Conservation (phyloP, 73 alveolate species). For the Uronychia binucleata region DNA sequence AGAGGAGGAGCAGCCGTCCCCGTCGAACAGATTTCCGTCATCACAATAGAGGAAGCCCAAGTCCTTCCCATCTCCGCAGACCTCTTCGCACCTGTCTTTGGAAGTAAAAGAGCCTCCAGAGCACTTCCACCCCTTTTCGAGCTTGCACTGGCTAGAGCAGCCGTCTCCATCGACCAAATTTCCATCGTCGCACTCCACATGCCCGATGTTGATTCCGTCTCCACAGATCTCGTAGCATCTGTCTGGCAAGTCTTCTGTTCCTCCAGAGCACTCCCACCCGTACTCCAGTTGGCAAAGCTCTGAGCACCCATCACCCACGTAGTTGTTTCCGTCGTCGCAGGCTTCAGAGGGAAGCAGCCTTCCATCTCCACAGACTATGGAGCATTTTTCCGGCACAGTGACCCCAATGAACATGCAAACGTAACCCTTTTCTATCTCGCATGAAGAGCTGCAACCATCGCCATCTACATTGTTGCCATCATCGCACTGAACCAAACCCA, state of each 20-base stretch:
- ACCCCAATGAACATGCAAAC: constrained; percentile 25
- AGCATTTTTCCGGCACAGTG: constrained; percentile 19
- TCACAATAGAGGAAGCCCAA: constrained; percentile 49
- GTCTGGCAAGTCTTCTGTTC: constrained; percentile 33
- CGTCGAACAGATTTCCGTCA: constrained; percentile 66
- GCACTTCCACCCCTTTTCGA: constrained; percentile 43
- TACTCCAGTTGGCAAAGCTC: neutral
- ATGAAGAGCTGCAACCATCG: constrained; percentile 50
- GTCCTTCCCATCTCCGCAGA: constrained; percentile 58
- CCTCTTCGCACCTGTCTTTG: constrained; percentile 6
- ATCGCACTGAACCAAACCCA: constrained; percentile 44
- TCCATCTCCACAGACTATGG: constrained; percentile 54
- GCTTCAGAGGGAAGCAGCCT: constrained; percentile 13
- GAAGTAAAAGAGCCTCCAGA: constrained; percentile 13
- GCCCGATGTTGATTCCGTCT: constrained; percentile 40
- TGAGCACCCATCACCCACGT: neutral
- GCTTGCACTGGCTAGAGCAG: constrained; percentile 21
- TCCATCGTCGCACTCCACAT: constrained; percentile 57
- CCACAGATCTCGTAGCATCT: constrained; percentile 59
- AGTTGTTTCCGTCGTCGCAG: constrained; percentile 58
- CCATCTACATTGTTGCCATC: constrained; percentile 59
- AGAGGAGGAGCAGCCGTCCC: constrained; percentile 63
- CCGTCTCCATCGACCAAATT: constrained; percentile 39
- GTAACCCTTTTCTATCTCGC: constrained; percentile 61
- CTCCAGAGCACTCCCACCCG: constrained; percentile 29